A percentile compares a stretch with the other conserved stretches of the same genome.
phyloP scores from a whole-genome alignment of 2,329 filamentous ascomycete species.

The Elsinoe perseae region DNA sequence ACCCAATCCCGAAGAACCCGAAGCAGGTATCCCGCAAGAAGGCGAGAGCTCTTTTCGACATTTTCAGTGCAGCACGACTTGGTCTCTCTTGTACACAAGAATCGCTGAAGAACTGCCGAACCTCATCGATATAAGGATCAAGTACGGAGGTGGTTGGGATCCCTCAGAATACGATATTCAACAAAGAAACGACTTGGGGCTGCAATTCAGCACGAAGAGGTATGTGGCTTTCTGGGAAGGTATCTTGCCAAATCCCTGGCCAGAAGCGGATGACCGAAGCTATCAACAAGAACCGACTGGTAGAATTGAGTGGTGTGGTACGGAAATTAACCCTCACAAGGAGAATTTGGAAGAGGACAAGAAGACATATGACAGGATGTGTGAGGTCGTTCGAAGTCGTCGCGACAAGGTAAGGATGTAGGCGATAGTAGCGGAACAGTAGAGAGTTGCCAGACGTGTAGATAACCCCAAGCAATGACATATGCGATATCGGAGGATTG shows the following conservation, averaged over 20 bases:
- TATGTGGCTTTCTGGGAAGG: slow-evolving; percentile 5
- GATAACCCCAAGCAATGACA: neutral
- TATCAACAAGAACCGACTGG: neutral
- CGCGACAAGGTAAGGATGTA: no score
- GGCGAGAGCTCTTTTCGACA: neutral
- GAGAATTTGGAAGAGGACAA: neutral
- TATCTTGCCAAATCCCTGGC: neutral
- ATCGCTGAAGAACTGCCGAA: neutral
- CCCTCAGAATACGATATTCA: neutral
- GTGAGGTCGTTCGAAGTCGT: neutral
- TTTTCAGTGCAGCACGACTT: neutral
- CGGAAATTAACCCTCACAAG: neutral
- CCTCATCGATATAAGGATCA: neutral
- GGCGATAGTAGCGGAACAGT: no score
- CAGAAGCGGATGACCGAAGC: neutral
- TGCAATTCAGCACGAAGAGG: neutral
- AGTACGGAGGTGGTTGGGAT: neutral
- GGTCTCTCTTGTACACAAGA: neutral
- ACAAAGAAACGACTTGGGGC: neutral
- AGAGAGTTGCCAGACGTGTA: no score
- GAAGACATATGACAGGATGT: neutral
- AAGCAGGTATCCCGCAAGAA: neutral
- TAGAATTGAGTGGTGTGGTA: neutral
- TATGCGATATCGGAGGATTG: neutral
- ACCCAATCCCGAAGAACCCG: neutral